phyloP scores from a whole-genome alignment of 768 basidiomycete species.

The Pisolithus marmoratus region DNA sequence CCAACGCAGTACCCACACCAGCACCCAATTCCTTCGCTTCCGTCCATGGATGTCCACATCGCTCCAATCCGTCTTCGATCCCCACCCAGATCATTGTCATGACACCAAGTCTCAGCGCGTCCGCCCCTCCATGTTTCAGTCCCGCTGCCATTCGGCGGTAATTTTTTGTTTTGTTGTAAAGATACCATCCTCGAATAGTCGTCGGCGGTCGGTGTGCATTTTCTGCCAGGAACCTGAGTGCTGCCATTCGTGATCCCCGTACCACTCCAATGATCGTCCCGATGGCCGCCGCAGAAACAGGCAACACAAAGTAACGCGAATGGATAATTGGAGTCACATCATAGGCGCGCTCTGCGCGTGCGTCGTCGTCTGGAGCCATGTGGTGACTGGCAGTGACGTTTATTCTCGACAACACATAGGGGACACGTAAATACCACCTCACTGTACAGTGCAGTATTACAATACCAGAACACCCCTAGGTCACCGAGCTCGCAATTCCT shows the following conservation, averaged over 20 bases:
- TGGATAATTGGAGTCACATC: slow-evolving; percentile 27
- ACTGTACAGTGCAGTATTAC: no score
- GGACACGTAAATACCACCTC: no score
- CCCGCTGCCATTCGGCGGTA: slow-evolving; percentile 75
- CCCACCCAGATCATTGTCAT: slow-evolving; percentile 45
- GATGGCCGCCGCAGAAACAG: slow-evolving; percentile 51
- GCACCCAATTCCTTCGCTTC: slow-evolving; percentile 55
- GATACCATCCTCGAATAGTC: slow-evolving; percentile 90
- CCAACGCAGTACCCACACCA: slow-evolving; percentile 54
- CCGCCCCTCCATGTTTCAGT: slow-evolving; percentile 57
- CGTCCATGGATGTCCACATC: slow-evolving; percentile 29
- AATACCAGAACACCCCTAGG: no score
- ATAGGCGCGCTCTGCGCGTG: slow-evolving; percentile 10
- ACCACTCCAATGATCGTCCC: slow-evolving; percentile 69
- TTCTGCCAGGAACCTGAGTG: slow-evolving; percentile 83
- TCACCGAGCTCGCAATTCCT: not conserved
- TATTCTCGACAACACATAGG: no score
- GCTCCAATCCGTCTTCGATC: slow-evolving; percentile 39
- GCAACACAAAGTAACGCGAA: slow-evolving; percentile 56
- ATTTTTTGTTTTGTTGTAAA: slow-evolving; percentile 95
- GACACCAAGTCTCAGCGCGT: slow-evolving; percentile 47
- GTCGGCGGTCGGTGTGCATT: slow-evolving; percentile 84
- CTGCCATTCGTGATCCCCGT: slow-evolving; percentile 65
- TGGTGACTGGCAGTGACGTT: not conserved
- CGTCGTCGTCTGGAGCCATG: slow-evolving; percentile 15